Evolutionary conservation across 75 land plant species (phyloP), one percentile per base, ranked within the genome.

Genomic region (Adiantum capillusveneris): DNA sequence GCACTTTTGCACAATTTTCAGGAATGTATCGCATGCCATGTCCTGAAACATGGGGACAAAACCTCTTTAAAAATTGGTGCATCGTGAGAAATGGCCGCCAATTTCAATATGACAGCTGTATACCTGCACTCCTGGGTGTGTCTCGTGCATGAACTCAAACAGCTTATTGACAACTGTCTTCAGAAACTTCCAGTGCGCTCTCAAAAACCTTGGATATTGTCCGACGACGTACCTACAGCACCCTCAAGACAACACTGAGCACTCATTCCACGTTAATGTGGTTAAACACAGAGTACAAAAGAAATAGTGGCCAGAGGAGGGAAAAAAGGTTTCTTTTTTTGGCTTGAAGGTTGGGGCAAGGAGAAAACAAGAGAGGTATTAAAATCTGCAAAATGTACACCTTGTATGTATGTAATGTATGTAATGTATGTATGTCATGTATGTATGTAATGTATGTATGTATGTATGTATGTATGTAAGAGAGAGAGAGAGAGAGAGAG

Each of bases 121-220:
- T 64, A 65, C 76, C 97, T 90, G 97, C 34, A 95, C 99, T 36
- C 97, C 97, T 0, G 99, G 99, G 78, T 95, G 99, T 16, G 99
- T 95, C 57, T 95, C 93, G 61, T 95, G 97, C 99, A 95, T 95
- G 66, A 95, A 95, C 79, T 95, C 99, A 71, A 95, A 95, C 64
- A 90, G 74, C 72, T 90, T 95, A 56, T 90, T 95, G 34, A 95
- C 97, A 50, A 93, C 95, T 19, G 98, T 85, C 64, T 93, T 93
- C 58, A 93, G 65, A 69, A 93, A 88, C 65, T 93, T 93, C 98
- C 98, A 93, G 36, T 88, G 98, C 9, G 98, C 98, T 56, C 98
- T 73, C 46, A 90, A 48, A 66, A 95, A 95, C 43, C 80, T 77
- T 45, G 97, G 99, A 52, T 95, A 95, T 61, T 95, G 99, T 19